Base-by-base conservation (phyloP, 331 rosid species). In the Cydonia oblonga region DNA sequence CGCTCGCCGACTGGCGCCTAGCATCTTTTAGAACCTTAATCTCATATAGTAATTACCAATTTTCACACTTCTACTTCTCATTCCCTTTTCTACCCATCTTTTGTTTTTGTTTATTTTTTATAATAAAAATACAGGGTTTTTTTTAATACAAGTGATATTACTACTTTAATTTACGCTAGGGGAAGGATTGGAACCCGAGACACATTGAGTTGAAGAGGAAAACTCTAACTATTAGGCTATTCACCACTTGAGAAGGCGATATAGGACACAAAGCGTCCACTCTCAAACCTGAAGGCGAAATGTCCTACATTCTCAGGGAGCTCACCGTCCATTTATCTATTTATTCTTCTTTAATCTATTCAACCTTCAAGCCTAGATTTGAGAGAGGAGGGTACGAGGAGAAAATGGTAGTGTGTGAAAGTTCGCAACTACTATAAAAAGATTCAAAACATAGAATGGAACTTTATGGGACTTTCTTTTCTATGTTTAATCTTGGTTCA, bases 181-280 rank as follows among this genome's bases (percentile, higher is more conserved):
- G 0, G 1, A 9, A 49, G n/a, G 54, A 1, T 3, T 49, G 4
- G 9, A 49, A 16, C 20, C 4, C 1, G 0, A 2, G 8, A 16
- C 9, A 49, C 9, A 49, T 1, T 6, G 4, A 49, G 54, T 49
- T 49, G 20, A 16, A 49, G 19, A 49, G 0, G 9, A 49, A 49
- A 0, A 2, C 54, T 20, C 20, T 49, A 16, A 16, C 54, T 7
- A 49, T 7, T 7, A 1, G 9, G 0, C 9, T 16, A 16, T 49
- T 49, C 54, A 16, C 4, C 20, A 49, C 4, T 49, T 49, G 20
- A 49, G n/a, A 49, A 49, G 4, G 1, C 7, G 20, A 49, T 49
- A 7, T 49, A 16, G 54, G n/a, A 49, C 20, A 7, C 3, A 49
- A 16, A 49, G 54, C 20, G 4, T 49, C 54, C 54, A 49, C 54